Evolutionary conservation across 139 green algal genomes (phyloP).

Genomic region (Asterochloris erici): DNA sequence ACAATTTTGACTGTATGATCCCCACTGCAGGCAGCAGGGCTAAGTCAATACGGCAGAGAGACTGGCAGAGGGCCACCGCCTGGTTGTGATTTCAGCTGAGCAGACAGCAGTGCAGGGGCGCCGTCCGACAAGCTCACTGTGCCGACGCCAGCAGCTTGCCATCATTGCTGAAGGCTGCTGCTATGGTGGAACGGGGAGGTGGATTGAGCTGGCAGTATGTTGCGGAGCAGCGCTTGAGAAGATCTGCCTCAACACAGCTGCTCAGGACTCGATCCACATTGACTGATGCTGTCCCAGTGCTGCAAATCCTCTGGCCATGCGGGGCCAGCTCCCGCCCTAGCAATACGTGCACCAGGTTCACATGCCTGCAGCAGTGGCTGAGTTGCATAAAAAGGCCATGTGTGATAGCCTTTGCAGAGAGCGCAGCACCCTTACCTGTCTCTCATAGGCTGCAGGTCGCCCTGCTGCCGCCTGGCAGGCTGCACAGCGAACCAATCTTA

Average conservation of each 20-base stretch:
- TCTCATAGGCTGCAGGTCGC: too few relatives aligned
- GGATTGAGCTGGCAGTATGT: slow-evolving; percentile 65
- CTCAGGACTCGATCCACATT: neutral
- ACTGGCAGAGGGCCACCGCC: neutral
- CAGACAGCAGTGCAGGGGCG: neutral
- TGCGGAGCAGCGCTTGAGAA: slow-evolving; percentile 47
- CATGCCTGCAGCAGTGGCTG: neutral
- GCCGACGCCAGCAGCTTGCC: slow-evolving; percentile 78
- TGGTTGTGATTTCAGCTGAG: neutral
- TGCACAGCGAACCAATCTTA: too few relatives aligned
- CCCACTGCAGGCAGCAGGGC: slow-evolving; percentile 49
- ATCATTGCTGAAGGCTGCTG: slow-evolving; percentile 75
- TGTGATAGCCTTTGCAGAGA: neutral
- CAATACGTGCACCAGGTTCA: neutral
- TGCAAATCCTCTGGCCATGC: neutral
- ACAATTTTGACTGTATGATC: slow-evolving; percentile 93
- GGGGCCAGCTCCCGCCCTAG: slow-evolving; percentile 1
- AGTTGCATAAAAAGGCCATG: neutral
- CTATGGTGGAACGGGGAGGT: slow-evolving; percentile 83
- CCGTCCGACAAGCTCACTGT: slow-evolving; percentile 55
- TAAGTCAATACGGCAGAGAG: neutral
- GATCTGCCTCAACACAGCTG: slow-evolving; percentile 60
- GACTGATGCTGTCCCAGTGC: neutral
- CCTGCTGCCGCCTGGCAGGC: too few relatives aligned
- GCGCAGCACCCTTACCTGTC: too few relatives aligned